A percentile compares a stretch with the other conserved stretches of the same genome.
Conservation (phyloP, 305 asterid genomes). For the Fraxinus sp. region DNA sequence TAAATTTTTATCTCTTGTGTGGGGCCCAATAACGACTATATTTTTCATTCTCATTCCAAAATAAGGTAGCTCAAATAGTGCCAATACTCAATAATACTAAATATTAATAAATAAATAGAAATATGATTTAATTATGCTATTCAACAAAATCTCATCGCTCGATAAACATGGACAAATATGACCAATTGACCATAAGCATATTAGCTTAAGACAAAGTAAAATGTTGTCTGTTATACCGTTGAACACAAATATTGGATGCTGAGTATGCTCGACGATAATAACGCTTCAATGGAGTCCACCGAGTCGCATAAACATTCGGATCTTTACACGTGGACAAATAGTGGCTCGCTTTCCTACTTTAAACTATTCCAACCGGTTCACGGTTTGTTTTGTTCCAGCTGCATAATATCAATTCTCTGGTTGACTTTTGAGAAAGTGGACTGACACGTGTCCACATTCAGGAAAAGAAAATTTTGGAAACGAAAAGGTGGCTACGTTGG, state of each 20-base stretch:
- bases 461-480: neutral
- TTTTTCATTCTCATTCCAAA: too few relatives aligned
- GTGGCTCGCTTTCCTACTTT: neutral
- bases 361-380: neutral
- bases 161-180: neutral
- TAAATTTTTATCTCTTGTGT: too few relatives aligned
- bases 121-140: neutral
- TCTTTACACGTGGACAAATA: neutral
- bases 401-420: neutral
- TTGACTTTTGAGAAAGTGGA: neutral
- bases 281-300: constrained; percentile 16
- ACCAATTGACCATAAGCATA: neutral
- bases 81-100: neutral
- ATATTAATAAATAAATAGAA: neutral
- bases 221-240: neutral
- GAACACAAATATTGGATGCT: neutral
- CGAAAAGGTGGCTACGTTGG: neutral
- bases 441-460: neutral
- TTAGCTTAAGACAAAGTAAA: neutral
- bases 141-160: neutral
- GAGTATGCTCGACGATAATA: constrained; percentile 18
- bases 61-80: too few relatives aligned
- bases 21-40: too few relatives aligned
- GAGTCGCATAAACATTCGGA: neutral
- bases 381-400: neutral